Percentiles rank a stretch among this genome's conserved stretches.
These are phyloP conservation scores for Dioscorea zingiberensis DNA, from an alignment of 106 monocot genomes.

Conservation along the genomic window DNA sequence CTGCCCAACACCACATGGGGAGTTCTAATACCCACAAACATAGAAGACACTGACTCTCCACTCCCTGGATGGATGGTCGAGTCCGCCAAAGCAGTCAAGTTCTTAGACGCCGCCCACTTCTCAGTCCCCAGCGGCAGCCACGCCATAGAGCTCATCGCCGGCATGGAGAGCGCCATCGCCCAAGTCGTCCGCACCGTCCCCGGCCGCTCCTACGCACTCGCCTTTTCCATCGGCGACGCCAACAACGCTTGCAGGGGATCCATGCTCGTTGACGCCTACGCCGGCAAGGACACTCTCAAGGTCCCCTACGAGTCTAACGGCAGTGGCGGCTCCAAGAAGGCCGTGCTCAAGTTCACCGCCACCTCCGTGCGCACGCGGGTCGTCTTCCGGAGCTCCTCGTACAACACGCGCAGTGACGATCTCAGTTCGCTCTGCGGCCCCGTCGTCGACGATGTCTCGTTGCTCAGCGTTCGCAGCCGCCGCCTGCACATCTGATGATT, in stretches of 20 bases:
- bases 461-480: background rate
- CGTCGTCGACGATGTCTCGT: background rate
- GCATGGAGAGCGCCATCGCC: conserved; percentile 15
- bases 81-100: conserved; percentile 21
- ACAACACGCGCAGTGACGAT: conserved; percentile 11
- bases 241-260: background rate
- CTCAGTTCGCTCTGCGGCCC: conserved; percentile 6
- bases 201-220: background rate
- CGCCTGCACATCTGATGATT: no score
- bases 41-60: conserved; percentile 7
- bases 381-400: conserved; percentile 1
- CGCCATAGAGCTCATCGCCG: conserved; percentile 18
- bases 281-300: background rate
- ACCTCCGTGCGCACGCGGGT: background rate
- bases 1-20: conserved; percentile 13
- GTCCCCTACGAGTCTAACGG: conserved; percentile 5
- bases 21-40: conserved; percentile 18
- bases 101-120: conserved; percentile 14
- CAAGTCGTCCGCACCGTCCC: conserved; percentile 5
- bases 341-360: conserved; percentile 11
- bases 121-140: conserved; percentile 5
- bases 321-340: conserved; percentile 5
- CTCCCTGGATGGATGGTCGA: conserved; percentile 16
- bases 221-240: background rate
- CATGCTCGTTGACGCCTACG: background rate